Evolutionary conservation across 129 eudicot species (phyloP), one percentile per base, ranked within the genome.

Genomic region (Flaveria ramosissima): DNA sequence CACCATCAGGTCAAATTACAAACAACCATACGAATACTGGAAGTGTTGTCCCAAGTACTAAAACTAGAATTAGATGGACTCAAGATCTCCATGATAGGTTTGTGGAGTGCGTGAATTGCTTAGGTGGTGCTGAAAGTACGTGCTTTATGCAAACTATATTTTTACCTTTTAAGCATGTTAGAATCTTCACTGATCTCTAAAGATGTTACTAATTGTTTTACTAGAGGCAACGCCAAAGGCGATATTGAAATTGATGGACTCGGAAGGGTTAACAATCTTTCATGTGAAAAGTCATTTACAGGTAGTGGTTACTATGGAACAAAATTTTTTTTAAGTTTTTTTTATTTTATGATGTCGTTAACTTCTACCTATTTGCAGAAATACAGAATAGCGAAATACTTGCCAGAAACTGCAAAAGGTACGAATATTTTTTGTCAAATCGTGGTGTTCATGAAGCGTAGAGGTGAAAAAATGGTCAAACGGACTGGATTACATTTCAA

Each of bases 201-300:
- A 11, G 51, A 48, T 42, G 30, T 75, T 11, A 4, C 56, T 55
- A 7, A 7, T 30, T 20, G 11, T 46, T 19, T 77, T 1, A 26
- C 51, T 70, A 92, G 98, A 94, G 90, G 98, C 98, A 42, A 94
- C 98, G 14, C 97, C 98, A 7, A 91, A 91, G 85, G 97, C 97
- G 13, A 87, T 94, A 70, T 82, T 90, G 72, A 94, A 86, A 82
- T 70, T 94, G 70, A 94, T 94, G 98, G 96, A 94, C 68, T 75
- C 97, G 0, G 90, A 94, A 26, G 96, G 91, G 68, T 84, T 94
- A 71, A 91, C 98, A 9, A 89, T 94, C 76, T 94, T 87, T 82
- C 98, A 94, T 84, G 92, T 94, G 48, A 94, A 91, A 86, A 94
- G 98, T 69, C 98, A 94, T 85, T 79, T 94, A 68, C 97, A 94